A percentile compares a stretch with the other conserved stretches of the same genome.
Evolutionary conservation across 1,139 yeast species (phyloP).

Genomic region (Suhomyces kunorum): DNA sequence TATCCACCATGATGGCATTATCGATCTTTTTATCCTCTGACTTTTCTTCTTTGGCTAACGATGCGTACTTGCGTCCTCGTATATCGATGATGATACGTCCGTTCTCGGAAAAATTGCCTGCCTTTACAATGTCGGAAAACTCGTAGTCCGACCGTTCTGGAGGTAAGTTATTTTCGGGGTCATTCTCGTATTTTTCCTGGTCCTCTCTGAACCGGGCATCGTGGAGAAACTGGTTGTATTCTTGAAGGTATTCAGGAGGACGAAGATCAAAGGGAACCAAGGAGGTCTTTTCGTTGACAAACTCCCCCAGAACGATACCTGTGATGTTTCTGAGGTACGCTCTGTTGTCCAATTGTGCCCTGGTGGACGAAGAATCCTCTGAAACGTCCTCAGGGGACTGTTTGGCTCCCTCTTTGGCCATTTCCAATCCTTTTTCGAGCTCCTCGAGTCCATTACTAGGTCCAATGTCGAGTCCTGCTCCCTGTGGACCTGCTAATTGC

Average conservation of each 20-base stretch:
- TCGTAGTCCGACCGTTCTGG: conserved; percentile 16
- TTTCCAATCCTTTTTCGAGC: neutral
- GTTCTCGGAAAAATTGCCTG: conserved; percentile 32
- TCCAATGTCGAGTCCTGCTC: conserved; percentile 8
- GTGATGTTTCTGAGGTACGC: conserved; percentile 53
- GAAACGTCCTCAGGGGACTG: neutral
- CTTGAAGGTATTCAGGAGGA: conserved; percentile 47
- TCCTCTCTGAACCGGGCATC: conserved; percentile 26
- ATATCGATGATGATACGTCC: conserved; percentile 33
- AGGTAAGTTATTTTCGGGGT: conserved; percentile 28
- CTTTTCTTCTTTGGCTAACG: conserved; percentile 10
- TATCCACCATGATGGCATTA: conserved; percentile 34
- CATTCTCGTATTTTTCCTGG: conserved; percentile 28
- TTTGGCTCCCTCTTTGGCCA: neutral
- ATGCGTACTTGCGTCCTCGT: conserved; percentile 27
- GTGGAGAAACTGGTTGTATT: conserved; percentile 34
- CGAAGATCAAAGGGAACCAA: conserved; percentile 21
- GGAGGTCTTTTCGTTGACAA: conserved; percentile 18
- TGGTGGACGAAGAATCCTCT: neutral
- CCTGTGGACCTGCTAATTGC: conserved; percentile 12
- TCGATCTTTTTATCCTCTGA: conserved; percentile 18
- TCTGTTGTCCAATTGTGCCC: conserved; percentile 17
- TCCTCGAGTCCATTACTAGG: neutral
- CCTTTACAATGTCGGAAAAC: conserved; percentile 16
- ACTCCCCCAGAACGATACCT: conserved; percentile 51